Evolutionary conservation across 495 filamentous ascomycete genomes (phyloP).

Genomic region (Baudoinia panamericana): DNA sequence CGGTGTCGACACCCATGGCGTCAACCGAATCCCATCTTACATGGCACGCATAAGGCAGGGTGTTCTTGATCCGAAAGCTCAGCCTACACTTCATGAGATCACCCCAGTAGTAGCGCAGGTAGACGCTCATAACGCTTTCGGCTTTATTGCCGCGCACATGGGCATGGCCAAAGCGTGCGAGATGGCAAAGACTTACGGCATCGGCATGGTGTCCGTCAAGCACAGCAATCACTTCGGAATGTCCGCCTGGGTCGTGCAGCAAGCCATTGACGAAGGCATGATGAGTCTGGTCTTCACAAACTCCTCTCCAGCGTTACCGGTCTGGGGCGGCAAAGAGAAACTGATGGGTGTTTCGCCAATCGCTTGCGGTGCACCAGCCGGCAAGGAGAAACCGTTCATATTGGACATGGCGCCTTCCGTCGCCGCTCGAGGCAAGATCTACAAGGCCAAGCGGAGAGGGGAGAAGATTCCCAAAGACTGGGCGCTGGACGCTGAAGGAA

Average conservation of each 20-base stretch:
- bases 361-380: conserved; percentile 58
- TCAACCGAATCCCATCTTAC: conserved; percentile 64
- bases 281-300: conserved; percentile 72
- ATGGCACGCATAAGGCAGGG: conserved; percentile 54
- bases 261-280: conserved; percentile 58
- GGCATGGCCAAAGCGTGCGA: conserved; percentile 51
- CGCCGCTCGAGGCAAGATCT: conserved; percentile 62
- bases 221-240: conserved; percentile 74
- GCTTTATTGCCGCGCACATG: conserved; percentile 50
- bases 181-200: conserved; percentile 52
- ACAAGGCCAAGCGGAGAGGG: conserved; percentile 56
- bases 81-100: conserved; percentile 42
- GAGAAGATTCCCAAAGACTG: conserved; percentile 63
- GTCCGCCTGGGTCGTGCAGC: conserved; percentile 63
- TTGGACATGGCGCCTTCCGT: conserved; percentile 68
- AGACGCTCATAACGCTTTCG: conserved; percentile 62
- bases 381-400: conserved; percentile 47
- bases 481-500: conserved; percentile 60
- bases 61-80: conserved; percentile 45
- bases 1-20: conserved; percentile 66
- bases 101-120: conserved; percentile 56
- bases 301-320: conserved; percentile 58
- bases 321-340: conserved; percentile 54
- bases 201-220: conserved; percentile 60
- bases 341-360: conserved; percentile 67